Conservation (phyloP, 441 rosid genomes). For the Adansonia rubrostipa region DNA sequence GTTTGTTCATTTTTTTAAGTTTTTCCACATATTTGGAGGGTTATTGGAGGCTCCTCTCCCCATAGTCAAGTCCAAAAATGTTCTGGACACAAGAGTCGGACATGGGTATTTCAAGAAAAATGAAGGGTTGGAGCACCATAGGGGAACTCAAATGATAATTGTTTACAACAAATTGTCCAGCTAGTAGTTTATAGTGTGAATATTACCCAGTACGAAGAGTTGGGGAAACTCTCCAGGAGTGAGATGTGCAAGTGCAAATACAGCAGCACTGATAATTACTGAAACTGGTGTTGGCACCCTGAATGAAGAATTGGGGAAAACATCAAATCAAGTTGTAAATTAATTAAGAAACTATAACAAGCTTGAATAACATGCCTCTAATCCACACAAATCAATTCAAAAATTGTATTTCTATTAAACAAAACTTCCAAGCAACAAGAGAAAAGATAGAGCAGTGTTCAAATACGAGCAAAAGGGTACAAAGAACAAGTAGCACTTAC, state of each 20-base stretch:
- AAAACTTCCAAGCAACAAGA: neutral
- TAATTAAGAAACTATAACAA: constrained; percentile 3
- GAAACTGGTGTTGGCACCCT: constrained; percentile 92
- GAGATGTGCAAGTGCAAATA: constrained; percentile 86
- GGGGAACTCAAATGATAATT: neutral
- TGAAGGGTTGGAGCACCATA: no score
- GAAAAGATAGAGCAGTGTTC: neutral
- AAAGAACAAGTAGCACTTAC: neutral
- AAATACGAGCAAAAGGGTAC: neutral
- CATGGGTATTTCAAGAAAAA: no score
- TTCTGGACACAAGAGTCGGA: no score
- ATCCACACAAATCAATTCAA: neutral
- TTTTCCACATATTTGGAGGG: no score
- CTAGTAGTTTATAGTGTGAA: neutral
- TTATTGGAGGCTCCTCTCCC: no score
- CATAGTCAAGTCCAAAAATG: no score
- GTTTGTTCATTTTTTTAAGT: no score
- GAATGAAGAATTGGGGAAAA: constrained; percentile 22
- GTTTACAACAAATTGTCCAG: neutral
- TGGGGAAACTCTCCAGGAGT: constrained; percentile 92
- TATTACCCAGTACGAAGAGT: constrained; percentile 72
- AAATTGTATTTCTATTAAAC: neutral
- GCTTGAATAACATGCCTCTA: neutral
- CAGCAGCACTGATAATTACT: constrained; percentile 78
- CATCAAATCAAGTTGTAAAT: constrained; percentile 10